Evolutionary conservation across 139 green algal species (phyloP), one percentile per base, ranked within the genome.

Genomic region (Deuterostichococcus epilithicus): DNA sequence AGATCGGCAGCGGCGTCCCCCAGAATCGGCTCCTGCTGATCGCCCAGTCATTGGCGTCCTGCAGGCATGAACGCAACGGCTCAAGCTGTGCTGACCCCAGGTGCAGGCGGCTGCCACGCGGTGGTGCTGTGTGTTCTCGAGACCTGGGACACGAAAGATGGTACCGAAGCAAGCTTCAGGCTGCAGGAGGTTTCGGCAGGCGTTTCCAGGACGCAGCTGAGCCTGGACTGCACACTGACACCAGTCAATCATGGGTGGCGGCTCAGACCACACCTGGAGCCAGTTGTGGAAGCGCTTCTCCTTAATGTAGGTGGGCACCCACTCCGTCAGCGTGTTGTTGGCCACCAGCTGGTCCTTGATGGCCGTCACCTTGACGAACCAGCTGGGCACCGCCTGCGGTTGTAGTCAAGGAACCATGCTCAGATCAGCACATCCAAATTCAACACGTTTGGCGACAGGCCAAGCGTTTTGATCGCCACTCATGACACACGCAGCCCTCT

Each of bases 241-340:
- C n/a, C n/a, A n/a, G n/a, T n/a, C n/a, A n/a, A n/a, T n/a, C n/a
- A n/a, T 67, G 2, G 25, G 26, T 1, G 58, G 63, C 63, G 32
- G 22, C 63, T 37, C 18, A 34, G 1, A 1, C 25, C 18, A 8
- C 33, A 92, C 92, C 82, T 98, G 93, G 45, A 99, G 90, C 96
- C 96, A 99, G 87, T 98, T 98, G 84, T 98, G 91, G 87, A 99
- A 99, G 47, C 96, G 90, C 87, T 98, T 98, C 83, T 99, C 96
- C 84, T 97, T 94, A 47, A 99, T 94, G 80, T 97, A 97, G 22
- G 78, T 66, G 1, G 96, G 96, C 80, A 99, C 96, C 96, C 96
- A 99, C 75, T 94, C 87, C 3, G 96, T 99, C 76, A 92, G 30
- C 74, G 83, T 87, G 83, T 98, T 98, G 90, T 92, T 96, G 68